phyloP scores from a whole-genome alignment of 371 early-diverging fungal species.

The Chytridiales sp. region DNA sequence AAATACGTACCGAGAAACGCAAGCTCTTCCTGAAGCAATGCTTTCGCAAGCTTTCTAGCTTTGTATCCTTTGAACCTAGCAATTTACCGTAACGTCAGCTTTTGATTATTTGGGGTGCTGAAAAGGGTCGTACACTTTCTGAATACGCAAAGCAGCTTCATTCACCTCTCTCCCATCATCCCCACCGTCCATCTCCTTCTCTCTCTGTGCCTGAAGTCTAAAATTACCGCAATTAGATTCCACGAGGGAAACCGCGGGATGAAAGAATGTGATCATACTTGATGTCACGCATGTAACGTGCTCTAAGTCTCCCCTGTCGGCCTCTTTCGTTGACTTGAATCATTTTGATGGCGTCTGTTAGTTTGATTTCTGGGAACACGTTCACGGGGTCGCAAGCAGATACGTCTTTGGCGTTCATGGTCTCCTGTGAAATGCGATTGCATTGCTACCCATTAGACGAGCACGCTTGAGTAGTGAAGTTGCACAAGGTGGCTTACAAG shows the following conservation, averaged over 20 bases:
- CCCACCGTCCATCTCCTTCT: constrained; percentile 48
- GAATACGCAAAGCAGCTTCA: constrained; percentile 50
- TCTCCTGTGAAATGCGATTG: constrained; percentile 25
- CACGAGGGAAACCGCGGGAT: background rate
- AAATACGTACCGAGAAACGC: constrained; percentile 42
- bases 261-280: constrained; percentile 24
- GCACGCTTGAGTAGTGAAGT: background rate
- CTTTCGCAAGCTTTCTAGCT: constrained; percentile 35
- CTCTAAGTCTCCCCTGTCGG: constrained; percentile 53
- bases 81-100: background rate
- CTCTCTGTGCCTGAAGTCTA: constrained; percentile 51
- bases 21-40: constrained; percentile 44
- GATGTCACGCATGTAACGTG: constrained; percentile 61
- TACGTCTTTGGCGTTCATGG: constrained; percentile 42
- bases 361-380: constrained; percentile 42
- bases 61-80: constrained; percentile 47
- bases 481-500: constrained; percentile 31
- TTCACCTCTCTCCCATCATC: constrained; percentile 53
- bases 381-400: constrained; percentile 33
- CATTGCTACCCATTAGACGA: constrained; percentile 9
- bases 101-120: background rate
- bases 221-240: background rate
- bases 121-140: constrained; percentile 40
- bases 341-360: constrained; percentile 46
- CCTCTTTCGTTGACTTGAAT: constrained; percentile 57